Evolutionary conservation across 768 basidiomycete species (phyloP).

Genomic region (Termitomyces sp.): DNA sequence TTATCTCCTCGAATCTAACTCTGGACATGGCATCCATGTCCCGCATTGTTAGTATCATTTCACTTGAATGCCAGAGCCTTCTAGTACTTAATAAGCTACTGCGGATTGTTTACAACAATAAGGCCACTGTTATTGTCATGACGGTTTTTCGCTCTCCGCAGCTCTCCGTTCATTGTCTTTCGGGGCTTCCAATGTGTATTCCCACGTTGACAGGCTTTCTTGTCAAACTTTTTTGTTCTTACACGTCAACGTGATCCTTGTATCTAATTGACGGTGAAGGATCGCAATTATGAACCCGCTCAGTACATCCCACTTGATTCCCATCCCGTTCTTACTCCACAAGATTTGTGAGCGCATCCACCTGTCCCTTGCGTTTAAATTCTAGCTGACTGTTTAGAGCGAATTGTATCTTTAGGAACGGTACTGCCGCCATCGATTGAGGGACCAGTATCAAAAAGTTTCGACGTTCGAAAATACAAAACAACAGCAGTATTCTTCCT

Average conservation of each 20-base stretch:
- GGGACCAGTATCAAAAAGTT: not conserved
- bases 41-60: not conserved
- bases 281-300: not conserved
- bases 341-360: not conserved
- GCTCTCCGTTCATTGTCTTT: conserved; percentile 8
- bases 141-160: not conserved
- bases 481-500: not conserved
- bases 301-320: not conserved
- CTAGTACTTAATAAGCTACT: not conserved
- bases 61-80: not conserved
- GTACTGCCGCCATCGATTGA: not conserved
- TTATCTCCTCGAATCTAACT: not conserved
- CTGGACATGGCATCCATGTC: not conserved
- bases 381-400: not conserved
- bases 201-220: not conserved
- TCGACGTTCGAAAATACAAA: not conserved
- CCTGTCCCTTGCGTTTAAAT: not conserved
- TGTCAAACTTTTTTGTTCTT: not conserved
- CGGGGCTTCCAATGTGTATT: not conserved
- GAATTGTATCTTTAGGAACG: not conserved
- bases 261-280: not conserved
- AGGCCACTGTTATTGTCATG: conserved; percentile 7
- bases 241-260: not conserved
- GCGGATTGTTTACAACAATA: conserved; percentile 8
- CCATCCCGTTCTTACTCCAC: not conserved